Percentiles rank a stretch among this genome's conserved stretches.
Conservation (phyloP, 2,329 filamentous ascomycete species). For the Pezicula radicicola region DNA sequence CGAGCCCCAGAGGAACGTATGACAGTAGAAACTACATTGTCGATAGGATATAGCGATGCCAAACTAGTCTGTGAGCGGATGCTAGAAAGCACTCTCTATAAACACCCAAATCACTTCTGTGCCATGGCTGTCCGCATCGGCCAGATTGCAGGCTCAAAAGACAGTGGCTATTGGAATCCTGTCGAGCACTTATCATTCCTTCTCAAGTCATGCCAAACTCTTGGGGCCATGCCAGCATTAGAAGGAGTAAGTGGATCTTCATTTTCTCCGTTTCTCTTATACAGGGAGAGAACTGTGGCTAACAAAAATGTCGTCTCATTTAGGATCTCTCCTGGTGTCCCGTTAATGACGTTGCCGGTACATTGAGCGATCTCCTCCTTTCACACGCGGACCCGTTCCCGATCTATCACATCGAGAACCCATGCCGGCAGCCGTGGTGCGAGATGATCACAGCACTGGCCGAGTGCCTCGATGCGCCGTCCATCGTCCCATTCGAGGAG, state of each 20-base stretch:
- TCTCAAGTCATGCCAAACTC: conserved; percentile 43
- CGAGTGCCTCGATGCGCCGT: conserved; percentile 26
- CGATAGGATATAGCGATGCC: conserved; percentile 46
- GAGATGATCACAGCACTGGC: conserved; percentile 25
- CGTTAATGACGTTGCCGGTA: conserved; percentile 36
- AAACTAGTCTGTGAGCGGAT: conserved; percentile 48
- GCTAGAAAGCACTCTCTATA: conserved; percentile 41
- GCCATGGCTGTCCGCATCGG: conserved; percentile 41
- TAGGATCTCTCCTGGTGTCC: conserved; percentile 40
- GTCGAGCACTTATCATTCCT: conserved; percentile 47
- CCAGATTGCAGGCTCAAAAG: conserved; percentile 47
- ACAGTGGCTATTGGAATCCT: conserved; percentile 50
- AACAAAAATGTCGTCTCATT: too few species aligned
- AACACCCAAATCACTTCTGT: conserved; percentile 36
- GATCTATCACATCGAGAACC: conserved; percentile 44
- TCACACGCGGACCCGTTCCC: conserved; percentile 16
- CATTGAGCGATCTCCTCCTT: conserved; percentile 29
- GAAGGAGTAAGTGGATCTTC: too few species aligned
- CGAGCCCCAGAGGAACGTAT: conserved; percentile 40
- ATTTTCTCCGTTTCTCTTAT: too few species aligned
- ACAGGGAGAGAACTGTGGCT: too few species aligned
- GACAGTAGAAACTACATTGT: conserved; percentile 34
- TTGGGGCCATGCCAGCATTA: conserved; percentile 37
- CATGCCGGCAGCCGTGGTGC: conserved; percentile 36
- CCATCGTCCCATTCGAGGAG: background rate